Conservation (phyloP, 2,329 filamentous ascomycete genomes). For the Venturia oleaginea region DNA sequence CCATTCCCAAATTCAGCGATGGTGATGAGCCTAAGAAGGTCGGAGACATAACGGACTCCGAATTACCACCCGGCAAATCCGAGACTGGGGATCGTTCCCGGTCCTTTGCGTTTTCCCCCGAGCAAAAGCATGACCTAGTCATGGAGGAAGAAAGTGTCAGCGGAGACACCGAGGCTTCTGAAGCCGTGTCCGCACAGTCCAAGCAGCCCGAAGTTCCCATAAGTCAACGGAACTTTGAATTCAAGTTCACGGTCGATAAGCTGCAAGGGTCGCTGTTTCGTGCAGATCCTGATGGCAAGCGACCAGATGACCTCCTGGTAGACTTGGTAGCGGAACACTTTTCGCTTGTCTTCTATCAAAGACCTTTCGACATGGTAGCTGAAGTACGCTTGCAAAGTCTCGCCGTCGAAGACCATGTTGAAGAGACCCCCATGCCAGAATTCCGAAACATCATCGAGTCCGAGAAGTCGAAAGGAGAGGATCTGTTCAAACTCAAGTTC, state of each 20-base stretch:
- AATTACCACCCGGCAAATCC: slow-evolving; percentile 22
- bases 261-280: slow-evolving; percentile 87
- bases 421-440: slow-evolving; percentile 71
- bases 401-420: slow-evolving; percentile 89
- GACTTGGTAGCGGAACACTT: slow-evolving; percentile 89
- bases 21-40: slow-evolving; percentile 22
- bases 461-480: slow-evolving; percentile 66
- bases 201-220: slow-evolving; percentile 45
- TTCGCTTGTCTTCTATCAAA: slow-evolving; percentile 74
- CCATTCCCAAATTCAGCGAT: slow-evolving; percentile 72
- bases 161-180: slow-evolving; percentile 47
- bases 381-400: slow-evolving; percentile 81
- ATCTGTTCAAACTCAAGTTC: slow-evolving; percentile 83
- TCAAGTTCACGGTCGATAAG: slow-evolving; percentile 92
- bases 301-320: slow-evolving; percentile 72
- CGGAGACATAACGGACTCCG: slow-evolving; percentile 20
- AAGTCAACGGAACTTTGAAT: slow-evolving; percentile 68
- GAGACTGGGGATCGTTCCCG: slow-evolving; percentile 54
- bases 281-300: slow-evolving; percentile 68
- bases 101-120: slow-evolving; percentile 61
- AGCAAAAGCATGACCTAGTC: slow-evolving; percentile 64
- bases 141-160: slow-evolving; percentile 64
- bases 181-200: slow-evolving; percentile 53
- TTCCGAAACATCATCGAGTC: slow-evolving; percentile 98
- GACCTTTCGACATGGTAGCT: slow-evolving; percentile 86